Percentiles rank a stretch among this genome's conserved stretches.
Evolutionary conservation across 306 rosid species (phyloP).

Genomic region (Medicago ruthenica): DNA sequence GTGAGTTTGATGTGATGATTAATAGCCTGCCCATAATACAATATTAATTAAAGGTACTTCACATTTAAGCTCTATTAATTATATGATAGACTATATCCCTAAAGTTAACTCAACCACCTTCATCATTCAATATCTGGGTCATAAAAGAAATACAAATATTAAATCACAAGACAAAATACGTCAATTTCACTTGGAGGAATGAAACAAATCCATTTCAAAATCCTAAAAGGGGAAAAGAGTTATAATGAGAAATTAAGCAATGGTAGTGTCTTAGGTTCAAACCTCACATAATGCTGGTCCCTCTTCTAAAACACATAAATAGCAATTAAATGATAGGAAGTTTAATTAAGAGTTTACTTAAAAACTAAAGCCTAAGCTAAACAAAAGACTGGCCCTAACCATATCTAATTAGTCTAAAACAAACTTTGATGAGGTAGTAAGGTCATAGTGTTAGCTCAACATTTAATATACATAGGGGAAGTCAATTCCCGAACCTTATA

Average conservation of each 20-base stretch:
- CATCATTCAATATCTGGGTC: slow-evolving; percentile 12
- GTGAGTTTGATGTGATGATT: slow-evolving; percentile 4
- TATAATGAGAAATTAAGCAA: background rate
- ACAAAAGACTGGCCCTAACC: slow-evolving; percentile 39
- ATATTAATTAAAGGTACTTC: background rate
- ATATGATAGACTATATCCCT: background rate
- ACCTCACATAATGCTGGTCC: slow-evolving; percentile 12
- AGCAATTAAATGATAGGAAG: slow-evolving; percentile 18
- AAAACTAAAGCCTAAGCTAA: slow-evolving; percentile 45
- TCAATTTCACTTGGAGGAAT: slow-evolving; percentile 14
- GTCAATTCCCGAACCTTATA: slow-evolving; percentile 98
- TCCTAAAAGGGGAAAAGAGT: slow-evolving; percentile 13
- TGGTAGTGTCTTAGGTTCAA: slow-evolving; percentile 33
- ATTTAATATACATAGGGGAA: slow-evolving; percentile 58
- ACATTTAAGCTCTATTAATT: background rate
- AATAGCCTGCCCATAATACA: slow-evolving; percentile 23
- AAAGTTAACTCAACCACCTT: slow-evolving; percentile 10
- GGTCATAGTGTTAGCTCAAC: slow-evolving; percentile 42
- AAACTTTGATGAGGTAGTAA: slow-evolving; percentile 42
- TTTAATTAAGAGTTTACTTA: slow-evolving; percentile 26
- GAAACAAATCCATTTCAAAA: slow-evolving; percentile 49
- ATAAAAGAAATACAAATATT: background rate
- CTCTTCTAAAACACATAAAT: slow-evolving; percentile 46
- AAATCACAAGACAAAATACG: background rate
- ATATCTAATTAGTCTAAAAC: slow-evolving; percentile 31